Conservation (phyloP, 1,139 yeast species). For the Yamadazyma pseudoaaseri region DNA sequence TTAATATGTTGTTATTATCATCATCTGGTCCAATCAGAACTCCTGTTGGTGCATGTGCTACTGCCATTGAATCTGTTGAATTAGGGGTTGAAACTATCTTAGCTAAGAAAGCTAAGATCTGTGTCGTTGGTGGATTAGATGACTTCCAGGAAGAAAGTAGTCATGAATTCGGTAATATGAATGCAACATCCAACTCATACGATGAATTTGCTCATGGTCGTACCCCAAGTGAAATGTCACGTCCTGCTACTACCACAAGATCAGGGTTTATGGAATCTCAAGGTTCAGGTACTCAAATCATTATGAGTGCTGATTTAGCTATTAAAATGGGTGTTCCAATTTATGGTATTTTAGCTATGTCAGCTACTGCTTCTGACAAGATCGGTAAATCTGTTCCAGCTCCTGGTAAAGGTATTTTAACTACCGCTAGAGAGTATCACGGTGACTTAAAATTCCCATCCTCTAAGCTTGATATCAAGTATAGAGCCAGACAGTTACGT, state of each 20-base stretch:
- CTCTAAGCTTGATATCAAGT: conserved; percentile 82
- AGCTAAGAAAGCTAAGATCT: conserved; percentile 91
- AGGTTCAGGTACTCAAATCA: conserved; percentile 97
- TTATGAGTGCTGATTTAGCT: conserved; percentile 95
- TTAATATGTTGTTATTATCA: conserved; percentile 92
- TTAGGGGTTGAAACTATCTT: conserved; percentile 91
- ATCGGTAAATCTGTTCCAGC: conserved; percentile 99
- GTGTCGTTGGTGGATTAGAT: conserved; percentile 98
- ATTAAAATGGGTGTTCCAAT: conserved; percentile 98
- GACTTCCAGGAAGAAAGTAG: conserved; percentile 99
- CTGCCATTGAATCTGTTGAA: conserved; percentile 96
- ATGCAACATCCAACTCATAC: conserved; percentile 88
- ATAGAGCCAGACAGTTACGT: conserved; percentile 90
- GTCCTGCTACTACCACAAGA: conserved; percentile 96
- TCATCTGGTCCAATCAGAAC: conserved; percentile 99
- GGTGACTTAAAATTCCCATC: conserved; percentile 80
- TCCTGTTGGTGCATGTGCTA: conserved; percentile 99
- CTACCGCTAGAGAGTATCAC: conserved; percentile 94
- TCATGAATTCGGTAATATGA: conserved; percentile 97
- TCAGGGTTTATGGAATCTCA: conserved; percentile 99
- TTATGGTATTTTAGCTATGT: conserved; percentile 89
- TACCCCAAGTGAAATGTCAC: conserved; percentile 97
- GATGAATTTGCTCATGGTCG: conserved; percentile 94
- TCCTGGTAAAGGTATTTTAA: conserved; percentile 99
- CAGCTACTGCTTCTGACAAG: conserved; percentile 97